These are phyloP conservation scores for Pseudogymnoascus sp. DNA, from an alignment of 2,329 filamentous ascomycete genomes.

Conservation along the genomic window DNA sequence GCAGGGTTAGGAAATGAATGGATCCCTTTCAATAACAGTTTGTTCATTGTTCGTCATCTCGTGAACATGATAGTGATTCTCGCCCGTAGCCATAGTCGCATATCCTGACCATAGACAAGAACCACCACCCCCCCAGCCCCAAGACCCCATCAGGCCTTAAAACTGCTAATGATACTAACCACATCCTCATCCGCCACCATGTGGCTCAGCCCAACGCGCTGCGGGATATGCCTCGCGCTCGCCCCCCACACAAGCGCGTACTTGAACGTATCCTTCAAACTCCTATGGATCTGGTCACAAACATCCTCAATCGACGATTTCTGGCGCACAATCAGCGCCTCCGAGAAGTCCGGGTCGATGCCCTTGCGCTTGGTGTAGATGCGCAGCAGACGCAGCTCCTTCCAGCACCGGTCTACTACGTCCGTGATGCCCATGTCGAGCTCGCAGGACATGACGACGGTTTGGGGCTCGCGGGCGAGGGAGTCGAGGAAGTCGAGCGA, in stretches of 20 bases:
- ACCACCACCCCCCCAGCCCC: neutral
- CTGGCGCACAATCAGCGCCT: conserved; percentile 85
- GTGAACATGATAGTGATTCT: neutral
- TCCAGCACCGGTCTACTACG: conserved; percentile 91
- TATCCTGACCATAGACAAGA: neutral
- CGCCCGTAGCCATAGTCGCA: neutral
- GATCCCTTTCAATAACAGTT: neutral
- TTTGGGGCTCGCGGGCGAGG: conserved; percentile 85
- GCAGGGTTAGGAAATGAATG: conserved; percentile 5
- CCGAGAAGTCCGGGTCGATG: conserved; percentile 75
- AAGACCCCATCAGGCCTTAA: conserved; percentile 42
- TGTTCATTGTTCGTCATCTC: neutral
- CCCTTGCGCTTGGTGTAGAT: conserved; percentile 98
- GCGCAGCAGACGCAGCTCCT: conserved; percentile 80
- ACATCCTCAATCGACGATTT: conserved; percentile 93
- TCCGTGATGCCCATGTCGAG: conserved; percentile 87
- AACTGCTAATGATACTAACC: conserved; percentile 58
- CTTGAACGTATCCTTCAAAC: conserved; percentile 96
- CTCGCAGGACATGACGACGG: conserved; percentile 96
- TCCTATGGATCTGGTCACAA: conserved; percentile 89
- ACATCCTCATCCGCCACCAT: conserved; percentile 63
- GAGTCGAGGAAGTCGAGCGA: conserved; percentile 88
- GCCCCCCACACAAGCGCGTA: conserved; percentile 97
- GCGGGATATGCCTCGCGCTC: conserved; percentile 88
- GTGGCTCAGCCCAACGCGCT: conserved; percentile 82